phyloP scores from a whole-genome alignment of 176 grass and related monocot species.

The Avena atlantica region DNA sequence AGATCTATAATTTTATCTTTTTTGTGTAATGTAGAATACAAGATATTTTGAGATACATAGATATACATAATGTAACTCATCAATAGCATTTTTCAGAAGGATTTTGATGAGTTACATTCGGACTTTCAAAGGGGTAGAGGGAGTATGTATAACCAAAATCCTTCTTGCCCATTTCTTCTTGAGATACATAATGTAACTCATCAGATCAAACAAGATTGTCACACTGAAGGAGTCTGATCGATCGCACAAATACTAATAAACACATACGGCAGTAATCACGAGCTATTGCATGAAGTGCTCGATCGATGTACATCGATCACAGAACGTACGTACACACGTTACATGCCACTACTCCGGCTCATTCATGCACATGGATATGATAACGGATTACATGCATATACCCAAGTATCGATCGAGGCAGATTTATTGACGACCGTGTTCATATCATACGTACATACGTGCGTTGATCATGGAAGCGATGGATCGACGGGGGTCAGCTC shows the following conservation, averaged over 20 bases:
- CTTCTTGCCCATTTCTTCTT: too few relatives aligned
- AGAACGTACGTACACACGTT: neutral
- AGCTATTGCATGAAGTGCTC: neutral
- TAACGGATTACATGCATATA: neutral
- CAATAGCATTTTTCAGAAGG: too few relatives aligned
- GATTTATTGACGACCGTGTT: neutral
- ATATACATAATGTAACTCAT: too few relatives aligned
- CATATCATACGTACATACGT: neutral
- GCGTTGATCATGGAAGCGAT: conserved; percentile 9
- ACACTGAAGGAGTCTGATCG: neutral
- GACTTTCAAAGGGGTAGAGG: too few relatives aligned
- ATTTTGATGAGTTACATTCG: too few relatives aligned
- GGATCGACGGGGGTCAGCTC: neutral
- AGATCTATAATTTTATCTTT: too few relatives aligned
- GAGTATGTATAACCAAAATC: too few relatives aligned
- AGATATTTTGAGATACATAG: too few relatives aligned
- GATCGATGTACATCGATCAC: neutral
- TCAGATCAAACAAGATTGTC: neutral
- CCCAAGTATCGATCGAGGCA: neutral
- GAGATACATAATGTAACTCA: neutral
- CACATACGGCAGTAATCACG: neutral
- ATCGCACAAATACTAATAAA: neutral
- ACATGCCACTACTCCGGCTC: neutral
- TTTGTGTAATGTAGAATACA: too few relatives aligned
- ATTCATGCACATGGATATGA: neutral